These are phyloP conservation scores for Fusarium verticillioides DNA, from an alignment of 2,329 filamentous ascomycete species.

Conservation along the genomic window DNA sequence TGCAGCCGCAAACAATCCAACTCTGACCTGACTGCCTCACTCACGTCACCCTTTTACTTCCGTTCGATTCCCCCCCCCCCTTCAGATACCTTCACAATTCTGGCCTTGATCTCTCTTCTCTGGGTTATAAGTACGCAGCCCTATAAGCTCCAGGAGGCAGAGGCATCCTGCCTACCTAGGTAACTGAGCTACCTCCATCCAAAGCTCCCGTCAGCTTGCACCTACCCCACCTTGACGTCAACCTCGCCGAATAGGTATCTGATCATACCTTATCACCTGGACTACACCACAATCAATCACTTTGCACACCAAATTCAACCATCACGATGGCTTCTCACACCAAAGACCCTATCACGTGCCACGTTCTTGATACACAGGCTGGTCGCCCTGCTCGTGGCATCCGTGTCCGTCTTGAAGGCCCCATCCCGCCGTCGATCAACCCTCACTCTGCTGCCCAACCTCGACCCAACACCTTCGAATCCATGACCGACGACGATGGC, in stretches of 20 bases:
- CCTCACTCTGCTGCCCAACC: constrained; percentile 34
- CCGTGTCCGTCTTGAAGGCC: constrained; percentile 71
- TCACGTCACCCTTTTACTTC: constrained; percentile 12
- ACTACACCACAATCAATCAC: constrained; percentile 13
- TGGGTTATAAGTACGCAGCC: background rate
- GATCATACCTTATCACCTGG: background rate
- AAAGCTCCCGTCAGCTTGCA: background rate
- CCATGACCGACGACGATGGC: constrained; percentile 80
- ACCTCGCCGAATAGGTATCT: constrained; percentile 7
- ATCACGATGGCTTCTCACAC: constrained; percentile 34
- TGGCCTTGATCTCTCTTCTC: background rate
- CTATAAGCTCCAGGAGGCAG: too few species aligned
- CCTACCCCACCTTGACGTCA: constrained; percentile 32
- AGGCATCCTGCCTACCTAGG: background rate
- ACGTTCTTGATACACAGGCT: constrained; percentile 84
- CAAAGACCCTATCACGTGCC: constrained; percentile 82
- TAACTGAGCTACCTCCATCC: background rate
- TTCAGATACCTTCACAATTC: background rate
- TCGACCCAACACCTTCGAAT: constrained; percentile 66
- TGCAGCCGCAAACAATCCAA: constrained; percentile 1
- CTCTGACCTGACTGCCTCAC: constrained; percentile 12
- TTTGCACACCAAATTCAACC: constrained; percentile 2
- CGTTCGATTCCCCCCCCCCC: background rate
- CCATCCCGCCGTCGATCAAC: constrained; percentile 45
- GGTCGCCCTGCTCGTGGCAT: constrained; percentile 76